These are phyloP conservation scores for Magnolia changhungtana DNA, from an alignment of 164 flowering plant genomes.

Conservation along the genomic window DNA sequence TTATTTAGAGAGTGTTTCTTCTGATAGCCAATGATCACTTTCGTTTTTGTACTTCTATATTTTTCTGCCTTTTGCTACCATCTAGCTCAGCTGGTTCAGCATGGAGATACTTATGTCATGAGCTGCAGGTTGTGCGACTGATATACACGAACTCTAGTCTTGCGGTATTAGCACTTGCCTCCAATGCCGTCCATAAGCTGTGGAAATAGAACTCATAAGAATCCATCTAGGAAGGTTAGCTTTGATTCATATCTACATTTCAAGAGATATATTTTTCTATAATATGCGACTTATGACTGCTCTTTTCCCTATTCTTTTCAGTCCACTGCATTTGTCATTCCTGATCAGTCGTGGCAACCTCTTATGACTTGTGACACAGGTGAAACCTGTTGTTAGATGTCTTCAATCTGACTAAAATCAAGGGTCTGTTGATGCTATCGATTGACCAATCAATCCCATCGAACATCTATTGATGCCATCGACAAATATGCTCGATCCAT, in stretches of 20 bases:
- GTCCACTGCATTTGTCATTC: slow-evolving; percentile 47
- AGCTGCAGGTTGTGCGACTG: slow-evolving; percentile 42
- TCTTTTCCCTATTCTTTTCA: slow-evolving; percentile 12
- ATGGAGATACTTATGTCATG: neutral
- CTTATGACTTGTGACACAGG: slow-evolving; percentile 74
- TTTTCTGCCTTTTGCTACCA: neutral
- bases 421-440: no score
- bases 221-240: slow-evolving; percentile 49
- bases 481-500: no score
- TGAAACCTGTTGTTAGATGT: slow-evolving; percentile 25
- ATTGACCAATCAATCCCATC: no score
- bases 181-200: slow-evolving; percentile 57
- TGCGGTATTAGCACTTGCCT: slow-evolving; percentile 44
- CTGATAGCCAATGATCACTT: no score
- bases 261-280: neutral
- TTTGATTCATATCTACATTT: neutral
- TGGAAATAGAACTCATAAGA: slow-evolving; percentile 64
- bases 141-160: slow-evolving; percentile 56
- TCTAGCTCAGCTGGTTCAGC: neutral
- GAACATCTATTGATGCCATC: no score
- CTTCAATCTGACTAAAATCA: no score
- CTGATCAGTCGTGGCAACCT: slow-evolving; percentile 57
- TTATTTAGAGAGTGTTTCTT: no score
- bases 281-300: neutral
- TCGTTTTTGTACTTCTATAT: no score